A percentile compares a stretch with the other conserved stretches of the same genome.
Conservation (phyloP, 345 rosid genomes). For the Syzygium aromaticum region DNA sequence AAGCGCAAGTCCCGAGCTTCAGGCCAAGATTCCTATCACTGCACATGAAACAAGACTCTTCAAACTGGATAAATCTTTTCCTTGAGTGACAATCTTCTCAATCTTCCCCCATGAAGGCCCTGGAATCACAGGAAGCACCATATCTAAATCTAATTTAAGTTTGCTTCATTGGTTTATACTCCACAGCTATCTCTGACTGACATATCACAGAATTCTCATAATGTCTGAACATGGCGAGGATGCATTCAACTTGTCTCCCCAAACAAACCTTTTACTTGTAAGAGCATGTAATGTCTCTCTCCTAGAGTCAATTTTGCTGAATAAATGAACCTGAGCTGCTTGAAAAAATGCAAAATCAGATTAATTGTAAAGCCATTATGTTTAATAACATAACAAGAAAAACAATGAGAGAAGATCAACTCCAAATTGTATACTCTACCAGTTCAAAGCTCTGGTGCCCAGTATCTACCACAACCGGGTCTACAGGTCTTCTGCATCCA, state of each 20-base stretch:
- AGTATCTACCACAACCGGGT: background rate
- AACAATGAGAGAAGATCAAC: background rate
- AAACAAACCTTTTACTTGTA: background rate
- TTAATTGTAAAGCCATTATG: background rate
- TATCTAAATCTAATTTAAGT: background rate
- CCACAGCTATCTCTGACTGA: background rate
- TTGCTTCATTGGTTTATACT: background rate
- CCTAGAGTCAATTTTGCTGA: conserved; percentile 2
- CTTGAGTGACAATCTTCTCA: background rate
- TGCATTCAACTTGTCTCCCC: background rate
- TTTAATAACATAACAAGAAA: background rate
- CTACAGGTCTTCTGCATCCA: background rate
- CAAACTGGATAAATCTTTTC: background rate
- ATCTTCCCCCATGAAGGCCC: background rate
- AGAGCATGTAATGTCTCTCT: background rate
- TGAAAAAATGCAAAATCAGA: background rate
- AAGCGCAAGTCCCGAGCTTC: background rate
- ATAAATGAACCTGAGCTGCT: conserved; percentile 4
- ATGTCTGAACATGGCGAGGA: background rate
- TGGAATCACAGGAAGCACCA: background rate
- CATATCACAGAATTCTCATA: background rate
- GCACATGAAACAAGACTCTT: conserved; percentile 1
- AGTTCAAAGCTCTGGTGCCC: background rate
- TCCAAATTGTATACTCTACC: background rate
- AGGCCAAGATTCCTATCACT: background rate